Evolutionary conservation across 768 basidiomycete genomes (phyloP).

Genomic region (Peribolospora baueri): DNA sequence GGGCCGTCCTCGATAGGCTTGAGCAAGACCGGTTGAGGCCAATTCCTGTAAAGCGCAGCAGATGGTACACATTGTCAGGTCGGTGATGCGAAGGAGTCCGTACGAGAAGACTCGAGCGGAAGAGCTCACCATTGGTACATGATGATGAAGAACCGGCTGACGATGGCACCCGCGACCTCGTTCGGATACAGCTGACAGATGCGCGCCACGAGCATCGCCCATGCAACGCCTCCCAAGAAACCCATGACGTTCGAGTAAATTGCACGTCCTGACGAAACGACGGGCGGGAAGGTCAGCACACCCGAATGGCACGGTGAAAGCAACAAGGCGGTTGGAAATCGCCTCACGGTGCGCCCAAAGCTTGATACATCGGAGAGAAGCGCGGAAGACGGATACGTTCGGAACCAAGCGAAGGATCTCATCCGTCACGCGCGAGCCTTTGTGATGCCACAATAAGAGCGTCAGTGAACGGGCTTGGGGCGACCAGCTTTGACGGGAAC

Average conservation of each 20-base stretch:
- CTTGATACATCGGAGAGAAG: slow-evolving; percentile 83
- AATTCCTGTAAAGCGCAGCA: slow-evolving; percentile 36
- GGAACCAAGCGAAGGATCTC: slow-evolving; percentile 87
- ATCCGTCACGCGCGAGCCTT: slow-evolving; percentile 86
- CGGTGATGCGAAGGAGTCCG: slow-evolving; percentile 1
- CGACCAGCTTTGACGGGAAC: background rate
- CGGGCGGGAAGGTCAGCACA: background rate
- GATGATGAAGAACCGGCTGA: slow-evolving; percentile 93
- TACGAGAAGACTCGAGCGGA: background rate
- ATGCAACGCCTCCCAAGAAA: slow-evolving; percentile 91
- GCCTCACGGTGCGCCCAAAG: slow-evolving; percentile 82
- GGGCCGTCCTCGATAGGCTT: slow-evolving; percentile 94
- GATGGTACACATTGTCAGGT: background rate
- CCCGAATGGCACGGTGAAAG: background rate
- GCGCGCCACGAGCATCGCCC: slow-evolving; percentile 96
- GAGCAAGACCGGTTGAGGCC: slow-evolving; percentile 93
- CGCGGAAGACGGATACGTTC: slow-evolving; percentile 78
- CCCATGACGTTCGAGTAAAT: slow-evolving; percentile 97
- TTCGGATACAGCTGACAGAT: slow-evolving; percentile 97
- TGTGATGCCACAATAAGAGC: background rate
- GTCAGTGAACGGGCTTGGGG: background rate
- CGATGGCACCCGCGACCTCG: slow-evolving; percentile 77
- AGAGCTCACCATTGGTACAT: slow-evolving; percentile 73
- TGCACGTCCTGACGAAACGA: slow-evolving; percentile 40
- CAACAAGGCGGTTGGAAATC: background rate